phyloP scores from a whole-genome alignment of 2,329 filamentous ascomycete genomes.

The Dactylonectria macrodidyma region DNA sequence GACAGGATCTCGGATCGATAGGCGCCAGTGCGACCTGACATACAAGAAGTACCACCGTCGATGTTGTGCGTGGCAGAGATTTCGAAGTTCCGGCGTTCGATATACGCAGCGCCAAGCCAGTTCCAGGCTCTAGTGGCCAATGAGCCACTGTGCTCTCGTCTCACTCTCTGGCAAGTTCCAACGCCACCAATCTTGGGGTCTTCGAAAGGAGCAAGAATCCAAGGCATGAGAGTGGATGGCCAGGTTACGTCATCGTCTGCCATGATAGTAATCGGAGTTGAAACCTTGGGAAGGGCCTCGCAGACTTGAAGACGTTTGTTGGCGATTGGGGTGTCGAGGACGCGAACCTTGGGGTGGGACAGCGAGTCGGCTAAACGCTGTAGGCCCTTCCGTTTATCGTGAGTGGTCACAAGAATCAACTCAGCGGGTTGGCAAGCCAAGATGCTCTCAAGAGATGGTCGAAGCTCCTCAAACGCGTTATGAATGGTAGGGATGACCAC shows the following conservation, averaged over 20 bases:
- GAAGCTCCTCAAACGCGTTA: slow-evolving; percentile 86
- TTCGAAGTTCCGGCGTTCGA: slow-evolving; percentile 95
- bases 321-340: slow-evolving; percentile 85
- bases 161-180: slow-evolving; percentile 90
- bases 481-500: slow-evolving; percentile 96
- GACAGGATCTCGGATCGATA: slow-evolving; percentile 92
- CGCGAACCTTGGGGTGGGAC: slow-evolving; percentile 73
- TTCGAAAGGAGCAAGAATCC: slow-evolving; percentile 95
- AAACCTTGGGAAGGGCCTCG: slow-evolving; percentile 87
- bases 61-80: slow-evolving; percentile 96
- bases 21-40: slow-evolving; percentile 93
- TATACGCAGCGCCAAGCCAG: slow-evolving; percentile 92
- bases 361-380: slow-evolving; percentile 76
- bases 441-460: slow-evolving; percentile 84
- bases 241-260: slow-evolving; percentile 97
- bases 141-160: slow-evolving; percentile 74
- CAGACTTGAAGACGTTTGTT: slow-evolving; percentile 98
- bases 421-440: slow-evolving; percentile 78
- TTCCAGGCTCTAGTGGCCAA: slow-evolving; percentile 80
- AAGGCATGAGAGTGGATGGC: slow-evolving; percentile 87
- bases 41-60: slow-evolving; percentile 95
- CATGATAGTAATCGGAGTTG: slow-evolving; percentile 89
- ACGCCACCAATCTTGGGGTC: slow-evolving; percentile 88
- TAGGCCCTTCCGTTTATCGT: slow-evolving; percentile 80
- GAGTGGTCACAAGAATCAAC: slow-evolving; percentile 89